phyloP scores from a whole-genome alignment of 129 eudicot genomes.

The Pittosporum tobira region DNA sequence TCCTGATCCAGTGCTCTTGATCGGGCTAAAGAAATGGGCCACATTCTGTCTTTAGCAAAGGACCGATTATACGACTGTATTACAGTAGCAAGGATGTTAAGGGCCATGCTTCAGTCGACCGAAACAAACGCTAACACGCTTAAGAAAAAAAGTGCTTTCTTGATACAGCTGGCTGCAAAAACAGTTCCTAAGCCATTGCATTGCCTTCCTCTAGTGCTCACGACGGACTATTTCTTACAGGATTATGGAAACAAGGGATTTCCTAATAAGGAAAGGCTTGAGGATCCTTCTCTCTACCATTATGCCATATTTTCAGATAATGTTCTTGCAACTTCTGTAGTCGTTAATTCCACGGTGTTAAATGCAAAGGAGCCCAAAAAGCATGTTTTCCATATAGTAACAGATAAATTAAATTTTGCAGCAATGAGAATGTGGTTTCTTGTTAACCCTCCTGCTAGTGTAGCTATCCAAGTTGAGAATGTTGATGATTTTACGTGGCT shows the following conservation, averaged over 20 bases:
- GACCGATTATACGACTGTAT: slow-evolving; percentile 77
- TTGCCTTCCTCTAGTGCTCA: slow-evolving; percentile 78
- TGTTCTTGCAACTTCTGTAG: slow-evolving; percentile 93
- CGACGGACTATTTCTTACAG: slow-evolving; percentile 52
- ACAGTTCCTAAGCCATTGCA: slow-evolving; percentile 86
- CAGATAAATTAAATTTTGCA: slow-evolving; percentile 87
- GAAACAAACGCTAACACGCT: slow-evolving; percentile 48
- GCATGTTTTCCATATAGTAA: slow-evolving; percentile 95
- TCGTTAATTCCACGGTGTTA: slow-evolving; percentile 78
- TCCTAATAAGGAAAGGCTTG: slow-evolving; percentile 45
- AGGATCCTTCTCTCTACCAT: slow-evolving; percentile 70
- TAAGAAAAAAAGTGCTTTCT: slow-evolving; percentile 77
- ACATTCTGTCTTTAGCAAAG: slow-evolving; percentile 68
- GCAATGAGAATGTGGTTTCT: slow-evolving; percentile 99
- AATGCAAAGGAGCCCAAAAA: slow-evolving; percentile 85
- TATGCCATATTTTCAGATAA: slow-evolving; percentile 97
- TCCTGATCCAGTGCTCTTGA: slow-evolving; percentile 65
- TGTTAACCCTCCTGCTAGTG: slow-evolving; percentile 61
- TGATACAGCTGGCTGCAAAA: slow-evolving; percentile 97
- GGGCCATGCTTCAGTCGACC: slow-evolving; percentile 88
- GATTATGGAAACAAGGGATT: slow-evolving; percentile 43
- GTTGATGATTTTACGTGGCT: slow-evolving; percentile 91
- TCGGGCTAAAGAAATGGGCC: slow-evolving; percentile 94
- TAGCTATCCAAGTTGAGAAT: slow-evolving; percentile 67
- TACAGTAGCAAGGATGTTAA: slow-evolving; percentile 64